Evolutionary conservation across 2,329 filamentous ascomycete species (phyloP), one percentile per base, ranked within the genome.

Genomic region (Plenodomus biglobosus): DNA sequence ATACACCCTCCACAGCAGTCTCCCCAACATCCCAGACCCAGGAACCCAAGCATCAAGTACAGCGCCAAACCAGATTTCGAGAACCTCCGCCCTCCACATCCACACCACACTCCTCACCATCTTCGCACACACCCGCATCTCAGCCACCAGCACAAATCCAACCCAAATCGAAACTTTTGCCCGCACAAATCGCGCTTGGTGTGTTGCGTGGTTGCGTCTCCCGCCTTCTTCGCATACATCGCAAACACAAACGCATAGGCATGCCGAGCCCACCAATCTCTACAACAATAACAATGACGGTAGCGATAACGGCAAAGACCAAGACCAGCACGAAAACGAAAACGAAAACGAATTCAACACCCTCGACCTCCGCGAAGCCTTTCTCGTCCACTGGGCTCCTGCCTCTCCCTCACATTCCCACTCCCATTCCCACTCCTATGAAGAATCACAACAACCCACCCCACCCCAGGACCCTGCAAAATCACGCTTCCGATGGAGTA

Each of bases 151-250:
- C 43, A 57, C 6, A 52, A 48, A 5, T 24, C 22, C 22, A 24
- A 5, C 22, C 6, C 82, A 85, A 52, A 72, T 81, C 6, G 84
- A 86, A 59, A 75, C 81, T 24, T 85, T 80, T 1, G 80, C 79
- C 65, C 86, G 85, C 67, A 85, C 83, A 0, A 78, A 71, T 37
- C 77, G 83, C n/a, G 81, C 81, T 6, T 86, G 83, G 83, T 86
- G 84, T 84, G 76, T 86, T 2, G 79, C 85, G 18, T 86, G 84
- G 83, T 79, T 85, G 67, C 76, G 81, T 8, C 67, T 85, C 0
- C 68, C 69, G 0, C 68, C 69, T 2, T 68, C 65, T 0, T n/a
- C n/a, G n/a, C n/a, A n/a, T n/a, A n/a, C n/a, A n/a, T n/a, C n/a
- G n/a, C n/a, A n/a, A n/a, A n/a, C n/a, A n/a, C n/a, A n/a, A n/a